Base-by-base conservation (phyloP, 306 rosid species). In the Pachyrhizus erosus region DNA sequence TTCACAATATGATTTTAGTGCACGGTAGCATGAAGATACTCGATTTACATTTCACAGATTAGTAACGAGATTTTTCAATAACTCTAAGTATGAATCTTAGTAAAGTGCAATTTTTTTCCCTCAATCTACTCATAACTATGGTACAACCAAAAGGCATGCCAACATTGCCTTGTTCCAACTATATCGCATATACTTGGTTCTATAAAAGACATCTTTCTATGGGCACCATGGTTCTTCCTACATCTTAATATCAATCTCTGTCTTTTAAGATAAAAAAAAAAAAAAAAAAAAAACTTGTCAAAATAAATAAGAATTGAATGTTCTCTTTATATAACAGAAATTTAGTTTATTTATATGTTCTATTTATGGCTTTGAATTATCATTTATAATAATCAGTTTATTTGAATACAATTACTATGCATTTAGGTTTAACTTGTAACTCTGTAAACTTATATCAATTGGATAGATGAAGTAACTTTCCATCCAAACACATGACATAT, bases 311-410 rank as follows among this genome's bases (percentile, higher is more conserved):
- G n/a, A n/a, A n/a, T n/a, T n/a, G n/a, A n/a, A n/a, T n/a, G n/a
- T n/a, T n/a, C n/a, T n/a, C n/a, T n/a, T n/a, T n/a, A n/a, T n/a
- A n/a, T n/a, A n/a, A n/a, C n/a, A n/a, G n/a, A n/a, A n/a, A n/a
- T n/a, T n/a, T n/a, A n/a, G n/a, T 80, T 96, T 96, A 88, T 96
- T 96, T 86, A 94, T 96, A 93, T 55, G 96, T 40, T 46, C 76
- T 88, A 64, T 68, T 57, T 45, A 67, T 60, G 6, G 27, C 79
- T 73, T 82, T 71, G 61, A 67, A 72, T 80, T 78, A 77, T 86
- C 58, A 66, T 89, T 77, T 71, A 45, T 81, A 24, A n/a, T 76
- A 43, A 57, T 66, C 39, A 18, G 70, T 51, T 5, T 26, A 71
- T 60, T 73, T 71, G 70, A 75, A 64, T 76, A 51, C 40, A 60